Base-by-base conservation (phyloP, 2,329 filamentous ascomycete species). In the Ceratocystis ficicola region DNA sequence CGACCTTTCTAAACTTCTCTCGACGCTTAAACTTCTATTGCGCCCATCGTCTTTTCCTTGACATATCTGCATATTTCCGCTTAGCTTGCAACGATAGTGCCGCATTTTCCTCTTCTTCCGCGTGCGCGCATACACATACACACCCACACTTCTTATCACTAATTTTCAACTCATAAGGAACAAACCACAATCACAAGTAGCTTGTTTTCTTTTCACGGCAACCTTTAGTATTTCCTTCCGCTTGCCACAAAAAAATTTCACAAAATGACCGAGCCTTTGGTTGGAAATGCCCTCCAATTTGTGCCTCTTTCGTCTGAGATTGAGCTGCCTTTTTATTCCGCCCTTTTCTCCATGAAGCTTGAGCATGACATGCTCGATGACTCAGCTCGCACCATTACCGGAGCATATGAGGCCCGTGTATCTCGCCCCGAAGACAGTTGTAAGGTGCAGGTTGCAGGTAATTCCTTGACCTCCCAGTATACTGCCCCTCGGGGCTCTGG, bases 301-400 rank as follows among this genome's bases (percentile, higher is more conserved):
- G 90, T 90, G 68, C 87, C 93, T 0, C 97, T 96, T 80, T 84
- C 87, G 50, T 96, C 93, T 62, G 90, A 96, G 77, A 91, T 97
- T 73, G 94, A 99, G 74, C 81, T 97, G 55, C 90, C 91, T 57
- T 99, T 99, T 76, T 99, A 96, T 74, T 88, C 89, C 59, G 87
- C 90, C 4, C 83, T 99, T n/a, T 94, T 95, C 68, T 85, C 87
- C 5, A 88, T 88, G 70, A 99, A 99, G 77, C 90, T 99, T 74
- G 91, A 97, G 75, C 87, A 95, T 81, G 94, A 96, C 78, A 96
- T 92, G 77, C 89, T 99, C 63, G 89, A 96, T 77, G 93, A 95
- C 75, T 95, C 92, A 8, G 89, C 91, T 28, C 88, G 93, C 57
- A 86, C 87, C 68, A 82, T 97, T 2, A 81, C 95, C 36, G 94